Percentiles rank a stretch among this genome's conserved stretches.
Conservation (phyloP, 177 flowering plant genomes). For the Vitis hybrid region DNA sequence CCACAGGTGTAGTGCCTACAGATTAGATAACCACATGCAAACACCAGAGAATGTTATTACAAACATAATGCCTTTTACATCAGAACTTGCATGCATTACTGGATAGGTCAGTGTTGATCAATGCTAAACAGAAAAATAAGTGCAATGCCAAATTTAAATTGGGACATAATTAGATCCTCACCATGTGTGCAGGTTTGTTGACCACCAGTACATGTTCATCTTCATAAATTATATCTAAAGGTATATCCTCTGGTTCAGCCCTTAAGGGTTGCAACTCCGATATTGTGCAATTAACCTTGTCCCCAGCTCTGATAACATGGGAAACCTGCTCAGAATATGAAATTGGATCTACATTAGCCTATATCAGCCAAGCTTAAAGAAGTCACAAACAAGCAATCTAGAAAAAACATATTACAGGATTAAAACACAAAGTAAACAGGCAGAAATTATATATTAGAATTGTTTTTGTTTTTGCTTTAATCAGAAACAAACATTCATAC, state of each 20-base stretch:
- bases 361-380: background rate
- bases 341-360: background rate
- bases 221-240: slow-evolving; percentile 83
- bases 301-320: slow-evolving; percentile 67
- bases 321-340: slow-evolving; percentile 55
- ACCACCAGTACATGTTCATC: slow-evolving; percentile 85
- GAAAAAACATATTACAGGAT: slow-evolving; percentile 1
- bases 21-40: too few species aligned
- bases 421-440: background rate
- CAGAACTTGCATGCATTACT: too few species aligned
- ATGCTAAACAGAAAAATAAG: background rate
- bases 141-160: background rate
- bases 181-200: slow-evolving; percentile 96
- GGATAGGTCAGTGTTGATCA: background rate
- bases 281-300: slow-evolving; percentile 73
- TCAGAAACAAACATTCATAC: too few species aligned
- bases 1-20: too few species aligned
- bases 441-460: background rate
- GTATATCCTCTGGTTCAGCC: slow-evolving; percentile 85
- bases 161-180: slow-evolving; percentile 17
- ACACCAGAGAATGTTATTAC: too few species aligned
- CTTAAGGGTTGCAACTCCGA: slow-evolving; percentile 78
- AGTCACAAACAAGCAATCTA: background rate
- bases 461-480: too few species aligned
- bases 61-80: too few species aligned